Base-by-base conservation (phyloP, 768 basidiomycete species). In the Amanita exitialis region DNA sequence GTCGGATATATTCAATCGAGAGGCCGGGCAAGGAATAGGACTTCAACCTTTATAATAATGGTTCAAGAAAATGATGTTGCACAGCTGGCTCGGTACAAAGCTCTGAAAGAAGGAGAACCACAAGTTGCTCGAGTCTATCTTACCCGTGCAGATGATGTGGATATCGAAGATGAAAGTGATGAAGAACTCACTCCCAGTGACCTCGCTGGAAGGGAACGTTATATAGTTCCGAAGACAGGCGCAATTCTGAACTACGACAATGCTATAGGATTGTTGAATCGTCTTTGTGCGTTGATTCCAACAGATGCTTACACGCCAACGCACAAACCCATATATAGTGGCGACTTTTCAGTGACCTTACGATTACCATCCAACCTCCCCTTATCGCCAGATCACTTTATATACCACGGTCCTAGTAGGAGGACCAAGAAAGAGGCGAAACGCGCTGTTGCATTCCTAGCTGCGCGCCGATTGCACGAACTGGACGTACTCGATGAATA, bases 1-100 rank as follows among this genome's bases (percentile, higher is more conserved):
- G 82, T 86, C 16, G 86, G 84, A 44, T 94, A 94, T 57, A 78
- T 94, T 37, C 92, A 95, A 63, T 91, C 88, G 16, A 81, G 92
- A 23, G 92, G 92, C 35, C 76, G 92, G 10, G 91, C 92, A 0
- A 74, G 92, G 42, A 84, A 82, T 53, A 77, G 78, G 51, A 70
- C 77, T 0, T 90, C 90, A 1, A 83, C 80, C 2, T 94, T 88
- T 57, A 70, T 93, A 39, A 74, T 93, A 27, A 86, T 95, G 88
- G 73, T 90, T 15, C 78, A 82, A 54, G 68, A 83, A 53, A 76
- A 78, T 45, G 73, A 83, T 44, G 61, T 67, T 1, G 66, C 69
- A 1, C 78, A 83, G 50, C 64, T 83, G 1, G 69, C 70, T 18
- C 75, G 76, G 49, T 91, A 91, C 61, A 63, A 71, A 35, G 61